phyloP scores from a whole-genome alignment of 192 early-diverging fungal species.

The Coemansia sp. region DNA sequence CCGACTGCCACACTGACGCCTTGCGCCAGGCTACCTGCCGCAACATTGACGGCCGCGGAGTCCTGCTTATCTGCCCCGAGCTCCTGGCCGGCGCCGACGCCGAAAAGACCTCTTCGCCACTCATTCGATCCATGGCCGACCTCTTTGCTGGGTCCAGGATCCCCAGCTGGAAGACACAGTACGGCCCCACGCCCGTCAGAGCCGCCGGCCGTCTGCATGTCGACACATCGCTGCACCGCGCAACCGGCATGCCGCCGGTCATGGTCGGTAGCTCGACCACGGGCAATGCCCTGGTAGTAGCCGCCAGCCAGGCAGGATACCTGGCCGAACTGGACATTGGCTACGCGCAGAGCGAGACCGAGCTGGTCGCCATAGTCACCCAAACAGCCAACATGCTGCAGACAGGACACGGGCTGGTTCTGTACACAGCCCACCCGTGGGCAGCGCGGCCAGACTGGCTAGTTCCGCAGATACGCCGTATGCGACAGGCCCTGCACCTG shows the following conservation, averaged over 20 bases:
- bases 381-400: slow-evolving; percentile 67
- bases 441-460: slow-evolving; percentile 72
- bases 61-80: slow-evolving; percentile 29
- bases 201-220: slow-evolving; percentile 65
- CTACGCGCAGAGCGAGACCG: slow-evolving; percentile 66
- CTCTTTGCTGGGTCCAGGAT: not conserved
- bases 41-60: slow-evolving; percentile 80
- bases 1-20: slow-evolving; percentile 53
- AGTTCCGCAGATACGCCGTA: slow-evolving; percentile 63
- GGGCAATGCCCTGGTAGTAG: slow-evolving; percentile 70
- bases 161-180: slow-evolving; percentile 70
- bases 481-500: slow-evolving; percentile 73
- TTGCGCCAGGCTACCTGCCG: slow-evolving; percentile 57
- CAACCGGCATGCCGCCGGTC: slow-evolving; percentile 79
- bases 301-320: slow-evolving; percentile 84
- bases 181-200: slow-evolving; percentile 63
- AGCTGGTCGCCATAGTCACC: slow-evolving; percentile 63
- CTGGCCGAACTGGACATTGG: slow-evolving; percentile 87
- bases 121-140: not conserved
- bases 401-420: slow-evolving; percentile 77
- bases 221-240: slow-evolving; percentile 75
- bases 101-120: not conserved
- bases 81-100: not conserved
- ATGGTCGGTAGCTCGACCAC: slow-evolving; percentile 85
- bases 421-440: slow-evolving; percentile 71